phyloP scores from a whole-genome alignment of 75 land plant species.

The Gnetum montanum region DNA sequence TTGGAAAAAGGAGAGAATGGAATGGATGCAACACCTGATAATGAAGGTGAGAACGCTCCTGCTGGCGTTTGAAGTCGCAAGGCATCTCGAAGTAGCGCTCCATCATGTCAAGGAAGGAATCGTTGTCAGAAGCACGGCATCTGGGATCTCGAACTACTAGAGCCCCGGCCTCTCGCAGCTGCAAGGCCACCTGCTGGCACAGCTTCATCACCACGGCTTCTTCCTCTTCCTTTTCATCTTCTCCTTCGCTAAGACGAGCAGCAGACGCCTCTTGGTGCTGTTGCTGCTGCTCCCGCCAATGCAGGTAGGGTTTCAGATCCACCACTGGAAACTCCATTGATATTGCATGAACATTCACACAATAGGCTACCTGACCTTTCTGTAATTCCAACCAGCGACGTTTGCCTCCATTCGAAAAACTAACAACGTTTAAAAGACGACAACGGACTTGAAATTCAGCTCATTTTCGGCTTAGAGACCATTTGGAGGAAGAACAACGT shows the following conservation, averaged over 20 bases:
- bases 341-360: too few relatives aligned
- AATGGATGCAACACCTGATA: conserved; percentile 93
- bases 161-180: conserved; percentile 77
- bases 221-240: background rate
- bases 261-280: too few relatives aligned
- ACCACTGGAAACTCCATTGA: conserved; percentile 88
- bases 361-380: background rate
- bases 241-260: background rate
- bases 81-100: conserved; percentile 67
- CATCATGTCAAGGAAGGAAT: conserved; percentile 95
- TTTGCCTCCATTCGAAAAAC: too few relatives aligned
- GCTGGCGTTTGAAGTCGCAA: conserved; percentile 56
- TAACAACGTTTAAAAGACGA: too few relatives aligned
- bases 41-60: conserved; percentile 75
- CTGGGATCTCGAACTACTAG: conserved; percentile 87
- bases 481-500: conserved; percentile 2
- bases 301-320: conserved; percentile 64
- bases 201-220: conserved; percentile 10
- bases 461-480: background rate
- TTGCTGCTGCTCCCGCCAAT: conserved; percentile 1
- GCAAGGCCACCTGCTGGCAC: conserved; percentile 50
- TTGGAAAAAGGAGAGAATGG: too few relatives aligned
- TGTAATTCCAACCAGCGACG: too few relatives aligned
- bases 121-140: conserved; percentile 76
- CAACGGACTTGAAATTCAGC: background rate